Evolutionary conservation across 2,329 filamentous ascomycete species (phyloP), one percentile per base, ranked within the genome.

Genomic region (Aspergillus tubingensis): DNA sequence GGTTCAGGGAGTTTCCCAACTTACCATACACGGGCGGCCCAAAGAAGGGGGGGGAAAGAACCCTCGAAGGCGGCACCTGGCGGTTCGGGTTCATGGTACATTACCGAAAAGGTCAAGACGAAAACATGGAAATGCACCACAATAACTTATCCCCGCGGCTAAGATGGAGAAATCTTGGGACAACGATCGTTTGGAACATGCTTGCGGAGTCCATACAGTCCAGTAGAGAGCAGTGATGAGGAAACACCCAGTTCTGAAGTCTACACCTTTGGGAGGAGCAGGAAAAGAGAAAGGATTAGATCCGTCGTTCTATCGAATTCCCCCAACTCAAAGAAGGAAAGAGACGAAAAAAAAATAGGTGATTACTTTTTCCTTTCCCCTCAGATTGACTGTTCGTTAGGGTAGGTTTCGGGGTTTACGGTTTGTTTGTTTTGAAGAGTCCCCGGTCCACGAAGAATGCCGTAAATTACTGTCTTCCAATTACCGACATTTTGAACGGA

Each of bases 51-150:
- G 23, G 47, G 8, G 5, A 10, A 23, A 8, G 27, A 44, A 47
- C 48, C 43, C 47, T 41, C 49, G 50, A 58, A 53, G 56, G 52
- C 55, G 58, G 56, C 47, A 58, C 19, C 48, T 30, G 38, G 57
- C 21, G 41, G 17, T 19, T 25, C 32, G 4, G 32, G 10, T 17
- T 19, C 39, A 41, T 49, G 48, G 53, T 17, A 58, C 52, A 50
- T 32, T 60, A 25, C 62, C 60, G 60, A 55, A 58, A 60, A 55
- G 32, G 54, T 54, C 23, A 55, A 53, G 39, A 47, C 17, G 38
- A 56, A 57, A 57, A 54, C 56, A 61, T 51, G n/a, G 39, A 50
- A 32, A 19, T 17, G 19, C 56, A 13, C 17, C 25, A 47, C 13
- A 55, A 44, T 25, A 17, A 30, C n/a, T 8, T 8, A 5, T 23